A percentile compares a stretch with the other conserved stretches of the same genome.
phyloP scores from a whole-genome alignment of 495 filamentous ascomycete genomes.

The Bacidia rubella region DNA sequence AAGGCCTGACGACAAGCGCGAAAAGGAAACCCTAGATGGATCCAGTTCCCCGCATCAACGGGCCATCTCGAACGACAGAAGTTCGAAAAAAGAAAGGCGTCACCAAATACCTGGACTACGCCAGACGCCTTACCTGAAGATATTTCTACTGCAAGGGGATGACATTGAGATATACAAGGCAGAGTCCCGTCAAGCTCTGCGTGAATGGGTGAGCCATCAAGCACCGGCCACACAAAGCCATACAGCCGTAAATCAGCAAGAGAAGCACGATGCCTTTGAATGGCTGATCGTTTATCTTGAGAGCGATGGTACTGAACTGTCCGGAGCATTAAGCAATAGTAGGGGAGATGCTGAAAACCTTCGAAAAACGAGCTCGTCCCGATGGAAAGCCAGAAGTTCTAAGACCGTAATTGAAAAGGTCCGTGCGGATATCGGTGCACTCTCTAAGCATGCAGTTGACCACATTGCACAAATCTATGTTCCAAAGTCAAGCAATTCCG shows the following conservation, averaged over 20 bases:
- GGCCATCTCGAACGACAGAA: not conserved
- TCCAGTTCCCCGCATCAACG: constrained; percentile 15
- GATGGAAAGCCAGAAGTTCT: constrained; percentile 63
- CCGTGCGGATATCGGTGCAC: constrained; percentile 79
- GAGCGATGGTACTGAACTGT: constrained; percentile 54
- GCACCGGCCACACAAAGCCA: constrained; percentile 36
- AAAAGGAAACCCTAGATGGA: constrained; percentile 20
- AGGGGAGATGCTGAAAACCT: constrained; percentile 28
- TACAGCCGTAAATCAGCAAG: constrained; percentile 37
- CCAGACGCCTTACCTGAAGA: constrained; percentile 86
- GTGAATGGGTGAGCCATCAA: constrained; percentile 82
- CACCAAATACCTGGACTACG: constrained; percentile 93
- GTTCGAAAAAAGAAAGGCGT: constrained; percentile 44
- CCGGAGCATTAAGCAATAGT: constrained; percentile 26
- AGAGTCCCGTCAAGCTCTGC: constrained; percentile 56
- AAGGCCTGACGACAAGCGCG: constrained; percentile 13
- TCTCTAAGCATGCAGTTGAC: constrained; percentile 63
- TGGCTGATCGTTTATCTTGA: constrained; percentile 93
- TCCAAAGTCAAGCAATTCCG: constrained; percentile 27
- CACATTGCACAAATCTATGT: constrained; percentile 78
- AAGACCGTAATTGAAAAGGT: constrained; percentile 81
- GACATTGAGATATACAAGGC: constrained; percentile 89
- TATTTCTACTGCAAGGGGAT: constrained; percentile 79
- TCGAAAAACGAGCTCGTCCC: constrained; percentile 36
- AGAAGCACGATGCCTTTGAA: constrained; percentile 91